Percentiles rank a stretch among this genome's conserved stretches.
Conservation (phyloP, 169 alveolate genomes). For the Plasmodium sp. region DNA sequence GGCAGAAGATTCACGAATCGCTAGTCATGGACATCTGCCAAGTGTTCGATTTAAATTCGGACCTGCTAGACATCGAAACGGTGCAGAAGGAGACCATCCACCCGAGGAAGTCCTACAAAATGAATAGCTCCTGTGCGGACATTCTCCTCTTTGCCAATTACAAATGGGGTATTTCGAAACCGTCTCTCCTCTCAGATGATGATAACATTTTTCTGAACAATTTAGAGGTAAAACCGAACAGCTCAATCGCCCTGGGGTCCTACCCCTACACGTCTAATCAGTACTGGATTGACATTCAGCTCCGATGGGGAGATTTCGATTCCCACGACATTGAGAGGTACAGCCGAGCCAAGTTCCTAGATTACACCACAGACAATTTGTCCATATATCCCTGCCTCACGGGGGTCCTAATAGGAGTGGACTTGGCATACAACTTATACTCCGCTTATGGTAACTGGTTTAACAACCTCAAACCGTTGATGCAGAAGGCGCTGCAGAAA, state of each 20-base stretch:
- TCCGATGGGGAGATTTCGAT: constrained; percentile 99
- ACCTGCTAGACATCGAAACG: constrained; percentile 98
- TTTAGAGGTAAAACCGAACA: constrained; percentile 76
- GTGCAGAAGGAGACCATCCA: constrained; percentile 99
- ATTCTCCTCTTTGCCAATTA: constrained; percentile 97
- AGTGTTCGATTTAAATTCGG: constrained; percentile 99
- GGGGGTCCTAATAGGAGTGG: constrained; percentile 98
- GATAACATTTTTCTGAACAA: constrained; percentile 93
- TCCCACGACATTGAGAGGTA: constrained; percentile 99
- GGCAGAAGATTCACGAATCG: constrained; percentile 99
- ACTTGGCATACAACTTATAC: constrained; percentile 99
- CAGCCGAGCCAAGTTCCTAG: constrained; percentile 99
- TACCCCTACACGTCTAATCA: constrained; percentile 82
- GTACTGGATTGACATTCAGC: constrained; percentile 99
- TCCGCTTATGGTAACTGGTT: constrained; percentile 99
- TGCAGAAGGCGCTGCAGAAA: constrained; percentile 98
- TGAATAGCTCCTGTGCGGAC: constrained; percentile 99
- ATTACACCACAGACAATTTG: constrained; percentile 99
- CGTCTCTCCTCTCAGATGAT: constrained; percentile 95
- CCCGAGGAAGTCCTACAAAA: constrained; percentile 99
- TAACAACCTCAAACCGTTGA: constrained; percentile 96
- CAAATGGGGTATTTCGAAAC: constrained; percentile 98
- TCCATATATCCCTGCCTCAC: constrained; percentile 99
- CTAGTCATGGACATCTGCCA: constrained; percentile 99
- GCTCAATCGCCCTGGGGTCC: constrained; percentile 19